Base-by-base conservation (phyloP, 495 filamentous ascomycete genomes). In the Filosporella fistucella region DNA sequence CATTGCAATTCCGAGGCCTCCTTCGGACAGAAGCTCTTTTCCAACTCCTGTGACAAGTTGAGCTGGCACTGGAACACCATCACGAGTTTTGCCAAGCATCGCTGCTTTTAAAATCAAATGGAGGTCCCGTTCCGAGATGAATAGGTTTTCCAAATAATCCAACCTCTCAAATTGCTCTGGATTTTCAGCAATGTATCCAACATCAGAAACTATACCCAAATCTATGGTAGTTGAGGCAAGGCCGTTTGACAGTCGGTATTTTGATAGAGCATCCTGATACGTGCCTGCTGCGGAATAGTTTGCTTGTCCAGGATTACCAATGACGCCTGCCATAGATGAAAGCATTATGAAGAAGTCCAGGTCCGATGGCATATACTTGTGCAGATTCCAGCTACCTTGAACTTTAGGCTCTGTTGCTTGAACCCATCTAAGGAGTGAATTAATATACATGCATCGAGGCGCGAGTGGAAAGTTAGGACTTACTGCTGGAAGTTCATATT, bases 301-400 rank as follows among this genome's bases (percentile, higher is more conserved):
- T 3, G 76, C 71, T 58, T 86, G 82, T 0, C 74, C 73, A 33
- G 68, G 62, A 59, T 72, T 76, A 1, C 82, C 82, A 25, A 83
- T 66, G 11, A 76, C 64, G 32, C 75, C 77, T 11, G 77, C 65
- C n/a, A 81, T 65, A 6, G 82, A 85, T 2, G 79, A 82, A 32
- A 84, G 74, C 37, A 72, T 71, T 16, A 84, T 64, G 62, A 85
- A 85, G 67, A 86, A 86, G 57, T 85, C 82, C 1, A 85, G 14
- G 4, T 43, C 69, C 37, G 29, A 57, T 54, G 20, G 59, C 16
- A 83, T 64, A 4, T 58, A 54, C 24, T 70, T 57, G 56, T 84
- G 79, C 41, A 84, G 60, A 56, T 82, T 73, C 69, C 70, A 68
- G n/a, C 66, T 64, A 13, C 74, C 76, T 30, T 75, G 60, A 1